These are phyloP conservation scores for Diaporthe longicolla DNA, from an alignment of 2,329 filamentous ascomycete species.

Conservation along the genomic window DNA sequence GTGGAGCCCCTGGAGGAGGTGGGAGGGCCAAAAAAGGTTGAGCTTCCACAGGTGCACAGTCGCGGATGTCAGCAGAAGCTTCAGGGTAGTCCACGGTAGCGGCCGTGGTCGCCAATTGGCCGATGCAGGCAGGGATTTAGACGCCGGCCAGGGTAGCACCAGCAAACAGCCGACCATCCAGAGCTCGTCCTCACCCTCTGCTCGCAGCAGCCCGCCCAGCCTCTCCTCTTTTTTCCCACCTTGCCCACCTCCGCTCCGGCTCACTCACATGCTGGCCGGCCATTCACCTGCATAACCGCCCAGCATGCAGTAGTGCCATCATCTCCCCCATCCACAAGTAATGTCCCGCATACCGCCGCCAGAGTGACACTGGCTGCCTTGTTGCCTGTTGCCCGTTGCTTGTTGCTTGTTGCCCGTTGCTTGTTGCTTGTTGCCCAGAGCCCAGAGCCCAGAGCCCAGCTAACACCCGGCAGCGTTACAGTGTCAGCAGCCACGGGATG, in stretches of 20 bases:
- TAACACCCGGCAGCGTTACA: constrained; percentile 26
- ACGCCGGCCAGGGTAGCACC: constrained; percentile 50
- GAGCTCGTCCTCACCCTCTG: constrained; percentile 27
- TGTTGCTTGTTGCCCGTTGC: constrained; percentile 40
- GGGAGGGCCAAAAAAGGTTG: constrained; percentile 18
- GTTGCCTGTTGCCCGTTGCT: constrained; percentile 40
- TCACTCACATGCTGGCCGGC: constrained; percentile 42
- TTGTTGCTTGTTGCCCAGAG: constrained; percentile 36
- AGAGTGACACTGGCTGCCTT: constrained; percentile 48
- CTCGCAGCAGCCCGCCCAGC: constrained; percentile 29
- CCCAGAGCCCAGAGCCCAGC: not conserved
- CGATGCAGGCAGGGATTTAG: constrained; percentile 55
- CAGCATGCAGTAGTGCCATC: constrained; percentile 54
- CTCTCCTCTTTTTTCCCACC: constrained; percentile 14
- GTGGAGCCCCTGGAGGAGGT: constrained; percentile 2
- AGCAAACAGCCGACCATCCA: constrained; percentile 30
- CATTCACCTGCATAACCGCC: constrained; percentile 57
- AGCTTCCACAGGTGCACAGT: constrained; percentile 37
- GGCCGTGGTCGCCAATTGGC: constrained; percentile 47
- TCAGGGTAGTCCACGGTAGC: not conserved
- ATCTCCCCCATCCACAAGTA: constrained; percentile 31
- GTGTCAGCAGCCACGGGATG: constrained; percentile 32
- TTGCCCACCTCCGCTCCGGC: constrained; percentile 25
- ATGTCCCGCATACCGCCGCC: constrained; percentile 38
- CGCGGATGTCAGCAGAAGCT: constrained; percentile 48